Base-by-base conservation (phyloP, 441 rosid species). In the Pelargonium fulgidum region DNA sequence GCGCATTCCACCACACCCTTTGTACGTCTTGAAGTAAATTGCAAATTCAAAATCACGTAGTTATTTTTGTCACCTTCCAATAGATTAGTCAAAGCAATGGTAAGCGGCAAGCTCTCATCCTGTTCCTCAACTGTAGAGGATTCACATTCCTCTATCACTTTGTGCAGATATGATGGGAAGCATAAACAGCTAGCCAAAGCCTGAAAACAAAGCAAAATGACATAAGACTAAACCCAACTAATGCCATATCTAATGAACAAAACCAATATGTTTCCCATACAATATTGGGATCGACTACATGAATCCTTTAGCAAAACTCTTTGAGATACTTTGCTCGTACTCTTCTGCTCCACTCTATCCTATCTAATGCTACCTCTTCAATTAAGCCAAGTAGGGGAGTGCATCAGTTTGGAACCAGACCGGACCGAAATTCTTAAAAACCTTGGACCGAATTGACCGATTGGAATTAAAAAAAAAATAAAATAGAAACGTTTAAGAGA, bases 171-270 rank as follows among this genome's bases (percentile, higher is more conserved):
- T 67, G 76, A 74, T 19, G 77, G 83, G 67, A 93, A 93, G 68
- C 79, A 71, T 54, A 89, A 82, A 75, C 90, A 89, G 69, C 97
- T 85, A 63, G 95, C 94, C 5, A 93, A 75, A 81, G 96, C 89
- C 98, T 91, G 86, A 48, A 62, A 78, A 71, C 58, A 50, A 50
- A n/a, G 14, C 58, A 50, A 50, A 13, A 50, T 50, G n/a, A 50
- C 13, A 50, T 3, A 13, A 48, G 4, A n/a, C 17, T n/a, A 3
- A 50, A 50, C 19, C 16, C 58, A n/a, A 50, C 19, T 13, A 50
- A 50, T 50, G 19, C 58, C 58, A 50, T 50, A 29, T 29, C 36
- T 3, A 29, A 29, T 29, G 36, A 29, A 29, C 4, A 29, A 29
- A 29, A 29, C 36, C 36, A 29, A 29, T 29, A 29, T 29, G 36